Conservation (phyloP, 148 eudicot species). For the Polygonum maritimum region DNA sequence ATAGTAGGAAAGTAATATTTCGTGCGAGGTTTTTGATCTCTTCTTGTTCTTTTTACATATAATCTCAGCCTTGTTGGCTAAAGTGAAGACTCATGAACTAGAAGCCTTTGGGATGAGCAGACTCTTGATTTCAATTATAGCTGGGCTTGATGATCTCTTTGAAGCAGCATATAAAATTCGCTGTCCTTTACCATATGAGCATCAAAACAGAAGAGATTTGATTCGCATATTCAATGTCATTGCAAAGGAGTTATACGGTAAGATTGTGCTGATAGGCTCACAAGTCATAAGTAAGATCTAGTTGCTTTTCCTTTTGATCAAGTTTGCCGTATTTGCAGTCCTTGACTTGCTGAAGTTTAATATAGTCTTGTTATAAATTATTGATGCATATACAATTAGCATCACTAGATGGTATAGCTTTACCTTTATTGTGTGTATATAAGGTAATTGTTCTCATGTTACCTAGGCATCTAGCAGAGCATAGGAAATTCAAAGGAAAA, state of each 20-base stretch:
- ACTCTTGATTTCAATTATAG: constrained; percentile 19
- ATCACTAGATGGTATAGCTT: neutral
- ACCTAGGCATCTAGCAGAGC: neutral
- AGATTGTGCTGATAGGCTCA: constrained; percentile 7
- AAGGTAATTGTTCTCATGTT: neutral
- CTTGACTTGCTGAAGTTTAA: neutral
- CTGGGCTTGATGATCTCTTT: constrained; percentile 36
- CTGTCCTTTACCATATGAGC: constrained; percentile 54
- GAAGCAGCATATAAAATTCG: constrained; percentile 33
- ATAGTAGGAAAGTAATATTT: neutral
- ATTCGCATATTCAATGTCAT: constrained; percentile 64
- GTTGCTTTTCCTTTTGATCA: neutral
- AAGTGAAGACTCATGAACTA: constrained; percentile 20
- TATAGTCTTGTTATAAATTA: neutral
- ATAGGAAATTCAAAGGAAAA: neutral
- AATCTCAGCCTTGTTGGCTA: neutral
- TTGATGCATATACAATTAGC: neutral
- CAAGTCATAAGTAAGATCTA: neutral
- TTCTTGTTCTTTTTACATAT: neutral
- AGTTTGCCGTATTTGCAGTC: neutral
- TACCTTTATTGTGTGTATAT: neutral
- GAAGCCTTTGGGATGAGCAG: constrained; percentile 29
- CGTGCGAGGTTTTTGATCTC: neutral
- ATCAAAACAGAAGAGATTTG: constrained; percentile 50
- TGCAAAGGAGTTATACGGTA: constrained; percentile 77